These are phyloP conservation scores for Diddensiella santjacobensis DNA, from an alignment of 805 yeast genomes.

Conservation along the genomic window DNA sequence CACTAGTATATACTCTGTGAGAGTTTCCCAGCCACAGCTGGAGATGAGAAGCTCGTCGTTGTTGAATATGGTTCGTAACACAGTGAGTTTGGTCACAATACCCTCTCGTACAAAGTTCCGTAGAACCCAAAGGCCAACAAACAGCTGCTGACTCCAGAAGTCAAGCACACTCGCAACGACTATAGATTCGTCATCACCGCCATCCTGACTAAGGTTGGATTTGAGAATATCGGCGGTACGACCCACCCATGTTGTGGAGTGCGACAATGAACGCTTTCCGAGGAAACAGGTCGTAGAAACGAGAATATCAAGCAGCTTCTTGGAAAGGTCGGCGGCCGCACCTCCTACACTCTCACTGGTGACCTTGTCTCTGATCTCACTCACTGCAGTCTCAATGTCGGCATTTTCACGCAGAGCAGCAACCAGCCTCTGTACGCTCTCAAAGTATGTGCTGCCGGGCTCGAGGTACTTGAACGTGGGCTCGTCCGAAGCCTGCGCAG, in stretches of 20 bases:
- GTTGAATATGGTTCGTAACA: slow-evolving; percentile 43
- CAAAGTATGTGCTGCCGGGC: slow-evolving; percentile 37
- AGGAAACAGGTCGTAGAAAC: slow-evolving; percentile 72
- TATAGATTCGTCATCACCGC: slow-evolving; percentile 26
- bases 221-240: slow-evolving; percentile 39
- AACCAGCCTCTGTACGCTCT: slow-evolving; percentile 37
- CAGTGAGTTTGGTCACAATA: slow-evolving; percentile 40
- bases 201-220: slow-evolving; percentile 14
- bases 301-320: slow-evolving; percentile 55
- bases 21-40: slow-evolving; percentile 30
- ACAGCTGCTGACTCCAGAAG: slow-evolving; percentile 64
- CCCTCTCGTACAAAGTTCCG: slow-evolving; percentile 48
- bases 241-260: slow-evolving; percentile 55
- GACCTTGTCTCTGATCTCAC: slow-evolving; percentile 20
- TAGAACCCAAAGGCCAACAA: slow-evolving; percentile 58
- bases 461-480: slow-evolving; percentile 40
- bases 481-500: slow-evolving; percentile 29
- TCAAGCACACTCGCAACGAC: slow-evolving; percentile 54
- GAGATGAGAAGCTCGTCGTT: slow-evolving; percentile 27
- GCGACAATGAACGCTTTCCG: slow-evolving; percentile 85
- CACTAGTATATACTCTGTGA: slow-evolving; percentile 5
- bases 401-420: slow-evolving; percentile 30
- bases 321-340: slow-evolving; percentile 37
- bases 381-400: slow-evolving; percentile 9
- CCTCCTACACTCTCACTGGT: slow-evolving; percentile 31